Evolutionary conservation across 2,329 filamentous ascomycete genomes (phyloP).

Genomic region (Calonectria fujianensis): DNA sequence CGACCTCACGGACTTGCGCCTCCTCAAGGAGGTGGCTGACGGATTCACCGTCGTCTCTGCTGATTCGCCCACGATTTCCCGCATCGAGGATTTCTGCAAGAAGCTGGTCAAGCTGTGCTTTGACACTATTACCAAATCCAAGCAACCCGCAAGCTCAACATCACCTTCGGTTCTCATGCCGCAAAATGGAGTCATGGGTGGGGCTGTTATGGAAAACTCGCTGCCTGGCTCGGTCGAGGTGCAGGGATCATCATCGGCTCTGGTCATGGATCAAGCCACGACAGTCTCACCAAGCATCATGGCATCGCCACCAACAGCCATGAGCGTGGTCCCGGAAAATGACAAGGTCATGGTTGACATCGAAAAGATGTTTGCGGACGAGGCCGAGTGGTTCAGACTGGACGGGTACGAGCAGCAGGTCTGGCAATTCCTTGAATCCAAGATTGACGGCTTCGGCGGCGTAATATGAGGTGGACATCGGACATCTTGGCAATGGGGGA

Average conservation of each 20-base stretch:
- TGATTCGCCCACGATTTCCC: not conserved
- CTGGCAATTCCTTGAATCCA: slow-evolving; percentile 15
- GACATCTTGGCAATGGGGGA: not conserved
- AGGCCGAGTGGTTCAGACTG: not conserved
- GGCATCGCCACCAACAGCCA: not conserved
- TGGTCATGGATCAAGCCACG: not conserved
- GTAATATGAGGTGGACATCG: not conserved
- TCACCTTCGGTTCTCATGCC: not conserved
- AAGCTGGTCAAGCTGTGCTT: slow-evolving; percentile 29
- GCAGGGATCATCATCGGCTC: not conserved
- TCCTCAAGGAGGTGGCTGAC: slow-evolving; percentile 25
- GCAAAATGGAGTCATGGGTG: not conserved
- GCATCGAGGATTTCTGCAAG: slow-evolving; percentile 30
- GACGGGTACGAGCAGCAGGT: slow-evolving; percentile 5
- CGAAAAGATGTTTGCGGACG: not conserved
- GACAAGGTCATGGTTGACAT: not conserved
- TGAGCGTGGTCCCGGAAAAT: not conserved
- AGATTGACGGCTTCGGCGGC: slow-evolving; percentile 3
- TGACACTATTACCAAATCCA: slow-evolving; percentile 19
- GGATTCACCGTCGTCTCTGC: slow-evolving; percentile 22
- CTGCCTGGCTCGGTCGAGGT: not conserved
- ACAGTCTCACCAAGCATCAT: not conserved
- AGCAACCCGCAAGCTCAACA: not conserved
- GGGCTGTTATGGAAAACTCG: not conserved
- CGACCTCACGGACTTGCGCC: slow-evolving; percentile 15